Conservation (phyloP, 2,329 filamentous ascomycete species). For the Fusarium nygamai region DNA sequence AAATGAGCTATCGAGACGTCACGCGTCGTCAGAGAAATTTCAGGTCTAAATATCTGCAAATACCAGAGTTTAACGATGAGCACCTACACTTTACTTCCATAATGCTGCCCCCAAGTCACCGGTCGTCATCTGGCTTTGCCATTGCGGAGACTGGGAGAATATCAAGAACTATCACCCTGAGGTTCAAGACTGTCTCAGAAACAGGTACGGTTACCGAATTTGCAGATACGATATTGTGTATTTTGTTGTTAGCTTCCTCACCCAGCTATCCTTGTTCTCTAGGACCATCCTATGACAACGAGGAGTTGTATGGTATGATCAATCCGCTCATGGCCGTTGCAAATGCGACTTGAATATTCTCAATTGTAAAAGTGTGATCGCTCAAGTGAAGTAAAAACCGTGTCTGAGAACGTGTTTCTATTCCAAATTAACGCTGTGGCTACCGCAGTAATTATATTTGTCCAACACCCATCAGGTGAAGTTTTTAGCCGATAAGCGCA, state of each 20-base stretch:
- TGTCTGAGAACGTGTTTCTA: not conserved
- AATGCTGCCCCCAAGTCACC: not conserved
- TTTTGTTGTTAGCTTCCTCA: not conserved
- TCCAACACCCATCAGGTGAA: slow-evolving; percentile 5
- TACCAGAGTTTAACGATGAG: not conserved
- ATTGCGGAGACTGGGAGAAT: not conserved
- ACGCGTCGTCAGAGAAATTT: not conserved
- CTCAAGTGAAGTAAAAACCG: not conserved
- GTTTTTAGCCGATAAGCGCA: not conserved
- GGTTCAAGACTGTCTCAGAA: not conserved
- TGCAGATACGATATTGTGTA: not conserved
- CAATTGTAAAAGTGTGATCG: not conserved
- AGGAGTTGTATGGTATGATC: not conserved
- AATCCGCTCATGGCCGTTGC: not conserved
- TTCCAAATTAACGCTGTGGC: slow-evolving; percentile 10
- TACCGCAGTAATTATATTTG: slow-evolving; percentile 28
- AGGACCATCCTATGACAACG: not conserved
- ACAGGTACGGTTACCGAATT: not conserved
- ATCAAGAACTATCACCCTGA: not conserved
- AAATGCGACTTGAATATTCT: not conserved
- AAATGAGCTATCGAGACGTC: not conserved
- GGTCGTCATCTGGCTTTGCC: not conserved
- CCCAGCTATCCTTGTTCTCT: not conserved
- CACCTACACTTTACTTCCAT: not conserved
- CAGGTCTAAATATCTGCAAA: not conserved